Evolutionary conservation across 2,329 filamentous ascomycete genomes (phyloP), one percentile per base, ranked within the genome.

Genomic region (Alternaria burnsii): DNA sequence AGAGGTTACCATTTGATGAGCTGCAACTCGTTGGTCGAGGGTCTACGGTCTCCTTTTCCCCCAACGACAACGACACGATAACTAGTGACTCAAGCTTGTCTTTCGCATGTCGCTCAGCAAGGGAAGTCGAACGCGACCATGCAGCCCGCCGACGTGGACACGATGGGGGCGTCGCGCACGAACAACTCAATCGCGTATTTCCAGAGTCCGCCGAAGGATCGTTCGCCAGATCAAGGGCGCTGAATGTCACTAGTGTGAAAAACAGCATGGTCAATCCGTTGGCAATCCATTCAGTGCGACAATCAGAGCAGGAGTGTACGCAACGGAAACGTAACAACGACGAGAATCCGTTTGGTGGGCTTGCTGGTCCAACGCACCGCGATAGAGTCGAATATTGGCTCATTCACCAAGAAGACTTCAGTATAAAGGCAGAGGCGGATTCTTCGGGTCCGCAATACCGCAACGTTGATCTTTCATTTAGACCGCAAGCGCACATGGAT

Each of bases 1-100:
- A 46, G 40, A 55, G 48, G 18, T 22, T 59, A 14, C 47, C 60
- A 22, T 30, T 65, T 11, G 52, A 59, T 20, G 43, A 54, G 9
- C 34, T 51, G 20, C 36, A 20, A 7, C 38, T 14, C 41, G 54
- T 61, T 20, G 43, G 34, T n/a, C 43, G 18, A 52, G 44, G 30
- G 8, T 50, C 24, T n/a, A 6, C 8, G 30, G 12, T 34, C 12
- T 42, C 50, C 10, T 16, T 26, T 11, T n/a, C 16, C 9, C 26
- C n/a, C 7, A 10, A 12, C 1, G 24, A 9, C 5, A n/a, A 22
- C 5, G 18, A 30, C 30, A 6, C 26, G 12, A n/a, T 4, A 10
- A 40, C 32, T 16, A 42, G 40, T 24, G 24, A 44, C 18, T 52
- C 40, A 22, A 41, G 22, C 11, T 47, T 46, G 44, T 55, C 44